A percentile compares a stretch with the other conserved stretches of the same genome.
These are phyloP conservation scores for Sordariomycetes sp. DNA, from an alignment of 2,329 filamentous ascomycete genomes.

Conservation along the genomic window DNA sequence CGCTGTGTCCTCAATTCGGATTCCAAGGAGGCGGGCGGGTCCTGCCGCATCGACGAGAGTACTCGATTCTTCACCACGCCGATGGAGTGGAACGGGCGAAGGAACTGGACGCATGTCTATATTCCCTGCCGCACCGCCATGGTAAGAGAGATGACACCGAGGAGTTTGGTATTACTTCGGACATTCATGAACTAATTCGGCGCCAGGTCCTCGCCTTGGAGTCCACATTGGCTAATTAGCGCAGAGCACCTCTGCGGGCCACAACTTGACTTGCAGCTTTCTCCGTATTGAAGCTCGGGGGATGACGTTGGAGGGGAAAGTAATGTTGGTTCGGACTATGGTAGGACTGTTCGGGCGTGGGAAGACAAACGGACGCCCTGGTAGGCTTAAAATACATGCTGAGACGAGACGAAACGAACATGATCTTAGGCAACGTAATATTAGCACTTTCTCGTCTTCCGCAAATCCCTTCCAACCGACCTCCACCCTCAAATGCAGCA, in stretches of 20 bases:
- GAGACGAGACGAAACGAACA: neutral
- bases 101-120: conserved; percentile 89
- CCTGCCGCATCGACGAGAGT: conserved; percentile 64
- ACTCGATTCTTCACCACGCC: conserved; percentile 89
- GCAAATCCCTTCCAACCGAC: neutral
- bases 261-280: neutral
- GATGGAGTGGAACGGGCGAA: conserved; percentile 79
- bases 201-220: conserved; percentile 41
- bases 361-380: neutral
- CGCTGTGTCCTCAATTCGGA: conserved; percentile 78
- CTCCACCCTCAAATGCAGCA: no score
- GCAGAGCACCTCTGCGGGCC: neutral
- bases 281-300: neutral
- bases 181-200: neutral
- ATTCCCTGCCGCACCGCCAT: conserved; percentile 74
- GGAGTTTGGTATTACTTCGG: conserved; percentile 3
- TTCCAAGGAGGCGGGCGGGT: conserved; percentile 65
- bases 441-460: neutral
- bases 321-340: neutral
- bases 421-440: neutral
- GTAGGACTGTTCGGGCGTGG: neutral
- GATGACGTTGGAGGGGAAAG: neutral
- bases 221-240: conserved; percentile 8
- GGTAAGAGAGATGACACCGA: conserved; percentile 38
- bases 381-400: neutral